These are phyloP conservation scores for Discostella stelligera DNA, from an alignment of 352 stramenopile genomes.

Conservation along the genomic window DNA sequence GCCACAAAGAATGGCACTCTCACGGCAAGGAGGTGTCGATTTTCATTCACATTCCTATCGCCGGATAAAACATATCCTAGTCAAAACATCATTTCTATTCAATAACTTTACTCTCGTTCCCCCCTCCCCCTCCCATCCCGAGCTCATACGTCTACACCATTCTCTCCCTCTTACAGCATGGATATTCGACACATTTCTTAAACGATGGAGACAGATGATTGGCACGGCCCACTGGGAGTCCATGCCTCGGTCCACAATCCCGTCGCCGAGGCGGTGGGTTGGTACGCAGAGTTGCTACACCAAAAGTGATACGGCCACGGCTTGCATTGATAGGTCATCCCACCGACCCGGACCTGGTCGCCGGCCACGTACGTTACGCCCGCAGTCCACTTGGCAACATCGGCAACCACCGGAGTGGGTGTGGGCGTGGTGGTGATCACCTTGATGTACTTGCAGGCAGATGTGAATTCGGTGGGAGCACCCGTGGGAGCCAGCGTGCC, in stretches of 20 bases:
- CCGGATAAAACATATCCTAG: too few species aligned
- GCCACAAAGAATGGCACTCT: too few species aligned
- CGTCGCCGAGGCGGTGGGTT: neutral
- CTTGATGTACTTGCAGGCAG: neutral
- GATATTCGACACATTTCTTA: neutral
- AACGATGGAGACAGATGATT: neutral
- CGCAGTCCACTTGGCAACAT: neutral
- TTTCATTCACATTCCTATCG: too few species aligned
- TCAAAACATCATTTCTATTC: too few species aligned
- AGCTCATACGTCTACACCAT: too few species aligned
- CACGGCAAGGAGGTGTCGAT: too few species aligned
- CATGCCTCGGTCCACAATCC: neutral
- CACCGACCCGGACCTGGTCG: neutral
- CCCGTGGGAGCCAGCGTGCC: neutral
- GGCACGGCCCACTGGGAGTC: neutral
- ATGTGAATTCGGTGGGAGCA: neutral
- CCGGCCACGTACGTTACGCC: neutral
- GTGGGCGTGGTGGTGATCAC: neutral
- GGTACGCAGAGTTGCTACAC: neutral
- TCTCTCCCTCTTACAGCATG: neutral
- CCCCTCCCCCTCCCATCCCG: too few species aligned
- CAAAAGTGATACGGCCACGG: neutral
- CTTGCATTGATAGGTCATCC: neutral
- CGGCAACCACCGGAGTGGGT: neutral
- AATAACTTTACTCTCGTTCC: too few species aligned